Base-by-base conservation (phyloP, 495 filamentous ascomycete genomes). In the Neohortaea acidophila region DNA sequence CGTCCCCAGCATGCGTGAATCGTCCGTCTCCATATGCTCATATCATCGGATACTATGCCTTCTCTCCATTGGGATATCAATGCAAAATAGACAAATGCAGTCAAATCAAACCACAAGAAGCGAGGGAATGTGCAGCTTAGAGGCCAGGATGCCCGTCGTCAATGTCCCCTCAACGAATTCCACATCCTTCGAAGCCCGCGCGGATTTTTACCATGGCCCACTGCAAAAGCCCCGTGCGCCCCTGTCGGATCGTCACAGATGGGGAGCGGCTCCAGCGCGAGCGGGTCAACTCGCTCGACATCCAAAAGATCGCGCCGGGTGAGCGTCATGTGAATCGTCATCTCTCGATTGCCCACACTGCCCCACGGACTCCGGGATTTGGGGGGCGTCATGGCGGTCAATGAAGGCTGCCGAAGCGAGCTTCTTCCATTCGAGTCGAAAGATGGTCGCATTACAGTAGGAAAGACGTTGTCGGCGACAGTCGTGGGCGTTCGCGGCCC, bases 311-410 rank as follows among this genome's bases (percentile, higher is more conserved):
- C 87, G 0, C 85, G 84, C 33, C 84, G 69, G 15, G 87, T 94
- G 35, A 94, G 68, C 4, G 87, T 94, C 83, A 94, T 91, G 23
- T 82, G 79, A 29, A 94, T 59, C 11, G 86, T 93, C 87, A 94
- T 94, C 57, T 94, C 86, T 13, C 86, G 74, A 26, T 69, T 77
- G 31, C 68, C 68, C 19, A 66, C 6, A 25, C 19, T 24, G 26
- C 62, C 23, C 66, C 59, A 8, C 62, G 13, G 38, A 23, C 21
- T 26, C n/a, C n/a, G n/a, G 33, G 11, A 40, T 31, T n/a, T 48
- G 41, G 36, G 44, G 37, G n/a, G 36, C 21, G 17, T 26, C 33
- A 36, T 12, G n/a, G n/a, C n/a, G n/a, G n/a, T n/a, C n/a, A n/a
- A n/a, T n/a, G n/a, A n/a, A n/a, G 13, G 21, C 19, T 43, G 41